These are phyloP conservation scores for Rhizophagus clarus DNA, from an alignment of 192 early-diverging fungal genomes.

Conservation along the genomic window DNA sequence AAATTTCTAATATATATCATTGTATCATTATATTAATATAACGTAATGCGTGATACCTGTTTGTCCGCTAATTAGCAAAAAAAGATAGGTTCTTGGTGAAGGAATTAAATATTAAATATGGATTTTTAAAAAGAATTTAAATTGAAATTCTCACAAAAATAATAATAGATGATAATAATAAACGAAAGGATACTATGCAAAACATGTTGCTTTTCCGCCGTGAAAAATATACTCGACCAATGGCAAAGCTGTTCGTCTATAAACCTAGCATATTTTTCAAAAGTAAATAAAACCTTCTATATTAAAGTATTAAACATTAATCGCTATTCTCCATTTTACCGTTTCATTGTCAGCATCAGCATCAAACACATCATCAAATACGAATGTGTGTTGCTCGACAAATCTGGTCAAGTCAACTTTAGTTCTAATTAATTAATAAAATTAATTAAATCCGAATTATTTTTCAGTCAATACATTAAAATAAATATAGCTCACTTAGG, in stretches of 20 bases:
- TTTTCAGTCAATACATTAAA: neutral
- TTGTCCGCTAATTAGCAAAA: conserved; percentile 64
- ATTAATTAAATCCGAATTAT: neutral
- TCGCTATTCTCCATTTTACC: conserved; percentile 41
- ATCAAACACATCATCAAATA: conserved; percentile 97
- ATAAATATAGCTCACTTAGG: conserved; percentile 71
- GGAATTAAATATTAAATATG: conserved; percentile 1
- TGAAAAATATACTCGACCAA: conserved; percentile 93
- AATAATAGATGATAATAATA: no score
- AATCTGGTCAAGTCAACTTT: conserved; percentile 96
- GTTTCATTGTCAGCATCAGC: conserved; percentile 76
- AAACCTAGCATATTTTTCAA: conserved; percentile 52
- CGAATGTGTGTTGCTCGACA: conserved; percentile 91
- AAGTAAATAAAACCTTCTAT: neutral
- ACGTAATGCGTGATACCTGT: conserved; percentile 47
- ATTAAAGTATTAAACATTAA: neutral
- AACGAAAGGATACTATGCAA: conserved; percentile 83
- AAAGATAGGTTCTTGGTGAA: conserved; percentile 14
- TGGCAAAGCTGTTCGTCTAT: conserved; percentile 89
- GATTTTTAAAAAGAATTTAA: neutral
- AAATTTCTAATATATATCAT: neutral
- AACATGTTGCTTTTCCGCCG: conserved; percentile 97
- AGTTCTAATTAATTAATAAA: conserved; percentile 52
- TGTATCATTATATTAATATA: neutral
- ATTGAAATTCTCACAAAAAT: neutral